These are phyloP conservation scores for Limnomonas spitsbergensis DNA, from an alignment of 139 green algal species.

Conservation along the genomic window DNA sequence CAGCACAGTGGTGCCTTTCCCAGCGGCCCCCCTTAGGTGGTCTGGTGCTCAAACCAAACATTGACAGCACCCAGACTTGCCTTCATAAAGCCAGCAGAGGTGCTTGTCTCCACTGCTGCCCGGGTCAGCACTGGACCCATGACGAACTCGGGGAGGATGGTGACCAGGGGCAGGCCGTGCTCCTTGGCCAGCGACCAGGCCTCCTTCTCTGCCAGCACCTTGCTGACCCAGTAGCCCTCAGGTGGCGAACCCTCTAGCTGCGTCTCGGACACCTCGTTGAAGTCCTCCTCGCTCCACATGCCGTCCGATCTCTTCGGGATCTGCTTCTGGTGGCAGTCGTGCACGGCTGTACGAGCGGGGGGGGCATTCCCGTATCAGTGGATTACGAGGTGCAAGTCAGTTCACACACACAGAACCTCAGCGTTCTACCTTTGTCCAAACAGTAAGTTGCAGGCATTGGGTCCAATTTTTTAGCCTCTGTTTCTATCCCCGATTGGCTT, in stretches of 20 bases:
- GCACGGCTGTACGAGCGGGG: constrained; percentile 45
- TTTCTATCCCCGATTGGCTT: too few species aligned
- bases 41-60: background rate
- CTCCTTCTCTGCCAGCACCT: constrained; percentile 66
- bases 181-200: constrained; percentile 59
- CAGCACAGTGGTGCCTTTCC: too few species aligned
- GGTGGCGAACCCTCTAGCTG: constrained; percentile 32
- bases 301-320: constrained; percentile 39
- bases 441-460: too few species aligned
- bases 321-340: constrained; percentile 47
- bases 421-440: too few species aligned
- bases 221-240: constrained; percentile 73
- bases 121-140: constrained; percentile 55
- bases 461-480: too few species aligned
- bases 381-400: too few species aligned
- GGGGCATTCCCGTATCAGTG: background rate
- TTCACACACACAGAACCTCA: too few species aligned
- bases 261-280: constrained; percentile 58
- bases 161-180: constrained; percentile 59
- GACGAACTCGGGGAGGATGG: constrained; percentile 72
- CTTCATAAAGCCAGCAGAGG: constrained; percentile 23
- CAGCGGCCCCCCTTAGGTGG: too few species aligned
- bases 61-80: background rate
- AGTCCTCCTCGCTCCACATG: constrained; percentile 71
- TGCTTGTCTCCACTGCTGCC: background rate